These are phyloP conservation scores for Coriaria nepalensis DNA, from an alignment of 306 rosid species.

Conservation along the genomic window DNA sequence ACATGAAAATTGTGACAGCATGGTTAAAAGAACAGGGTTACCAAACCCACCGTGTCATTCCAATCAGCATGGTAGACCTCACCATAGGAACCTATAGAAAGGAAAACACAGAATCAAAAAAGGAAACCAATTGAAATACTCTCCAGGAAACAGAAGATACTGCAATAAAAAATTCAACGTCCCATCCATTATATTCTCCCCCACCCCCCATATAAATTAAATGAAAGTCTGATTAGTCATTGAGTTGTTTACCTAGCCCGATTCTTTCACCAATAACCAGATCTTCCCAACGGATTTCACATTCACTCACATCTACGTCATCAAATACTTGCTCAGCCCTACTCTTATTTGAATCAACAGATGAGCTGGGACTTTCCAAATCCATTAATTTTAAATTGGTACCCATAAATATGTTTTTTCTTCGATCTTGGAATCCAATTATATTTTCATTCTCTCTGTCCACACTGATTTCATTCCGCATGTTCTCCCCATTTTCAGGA, in stretches of 20 bases:
- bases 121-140: conserved; percentile 8
- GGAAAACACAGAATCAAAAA: conserved; percentile 15
- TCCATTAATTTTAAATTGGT: conserved; percentile 49
- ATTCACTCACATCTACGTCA: conserved; percentile 83
- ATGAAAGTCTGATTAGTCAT: conserved; percentile 7
- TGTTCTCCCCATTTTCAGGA: conserved; percentile 17
- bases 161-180: not conserved
- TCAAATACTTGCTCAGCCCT: conserved; percentile 68
- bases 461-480: conserved; percentile 21
- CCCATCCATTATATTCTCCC: not conserved
- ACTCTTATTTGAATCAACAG: conserved; percentile 33
- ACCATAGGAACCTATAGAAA: conserved; percentile 79
- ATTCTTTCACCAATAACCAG: conserved; percentile 87
- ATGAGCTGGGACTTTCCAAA: conserved; percentile 40
- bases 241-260: conserved; percentile 65
- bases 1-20: not conserved
- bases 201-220: not conserved
- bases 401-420: conserved; percentile 57
- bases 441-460: conserved; percentile 29
- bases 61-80: conserved; percentile 96
- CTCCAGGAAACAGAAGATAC: conserved; percentile 1
- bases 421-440: conserved; percentile 28
- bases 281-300: conserved; percentile 96
- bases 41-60: conserved; percentile 91
- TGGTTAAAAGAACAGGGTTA: conserved; percentile 8